Percentiles rank a stretch among this genome's conserved stretches.
Evolutionary conservation across 2,329 filamentous ascomycete species (phyloP).

Genomic region (Cercospora zeae-maydis): DNA sequence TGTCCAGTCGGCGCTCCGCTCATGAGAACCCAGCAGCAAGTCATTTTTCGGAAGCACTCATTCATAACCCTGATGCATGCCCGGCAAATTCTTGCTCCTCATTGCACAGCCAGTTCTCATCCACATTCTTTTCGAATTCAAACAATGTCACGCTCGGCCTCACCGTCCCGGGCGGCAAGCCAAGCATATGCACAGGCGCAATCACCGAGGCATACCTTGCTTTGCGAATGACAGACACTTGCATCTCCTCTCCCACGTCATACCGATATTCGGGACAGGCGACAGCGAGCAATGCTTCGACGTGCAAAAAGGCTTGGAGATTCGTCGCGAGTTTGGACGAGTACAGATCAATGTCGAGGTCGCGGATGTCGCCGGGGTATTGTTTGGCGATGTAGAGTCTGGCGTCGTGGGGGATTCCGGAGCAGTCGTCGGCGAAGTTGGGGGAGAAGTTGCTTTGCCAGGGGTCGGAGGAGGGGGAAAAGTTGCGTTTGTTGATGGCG

Average conservation of each 20-base stretch:
- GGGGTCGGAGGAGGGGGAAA: neutral
- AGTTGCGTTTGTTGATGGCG: conserved; percentile 3
- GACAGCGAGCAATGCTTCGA: neutral
- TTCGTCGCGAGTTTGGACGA: neutral
- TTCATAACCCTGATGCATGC: too few species aligned
- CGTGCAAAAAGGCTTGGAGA: neutral
- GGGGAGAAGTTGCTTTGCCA: neutral
- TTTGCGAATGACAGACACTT: neutral
- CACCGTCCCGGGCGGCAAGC: neutral
- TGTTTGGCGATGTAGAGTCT: conserved; percentile 1
- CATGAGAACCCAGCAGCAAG: too few species aligned
- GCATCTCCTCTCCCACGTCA: neutral
- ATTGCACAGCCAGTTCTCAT: neutral
- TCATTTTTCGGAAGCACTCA: too few species aligned
- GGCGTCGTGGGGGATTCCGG: neutral
- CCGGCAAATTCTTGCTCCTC: neutral
- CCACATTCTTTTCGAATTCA: neutral
- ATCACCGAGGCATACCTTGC: neutral
- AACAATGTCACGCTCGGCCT: neutral
- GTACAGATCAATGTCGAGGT: neutral
- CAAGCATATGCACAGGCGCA: neutral
- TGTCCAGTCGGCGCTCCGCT: too few species aligned
- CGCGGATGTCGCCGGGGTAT: neutral
- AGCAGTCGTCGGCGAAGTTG: neutral
- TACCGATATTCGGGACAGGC: neutral